Evolutionary conservation across 2,329 filamentous ascomycete species (phyloP).

Genomic region (Verticillium nubilum): DNA sequence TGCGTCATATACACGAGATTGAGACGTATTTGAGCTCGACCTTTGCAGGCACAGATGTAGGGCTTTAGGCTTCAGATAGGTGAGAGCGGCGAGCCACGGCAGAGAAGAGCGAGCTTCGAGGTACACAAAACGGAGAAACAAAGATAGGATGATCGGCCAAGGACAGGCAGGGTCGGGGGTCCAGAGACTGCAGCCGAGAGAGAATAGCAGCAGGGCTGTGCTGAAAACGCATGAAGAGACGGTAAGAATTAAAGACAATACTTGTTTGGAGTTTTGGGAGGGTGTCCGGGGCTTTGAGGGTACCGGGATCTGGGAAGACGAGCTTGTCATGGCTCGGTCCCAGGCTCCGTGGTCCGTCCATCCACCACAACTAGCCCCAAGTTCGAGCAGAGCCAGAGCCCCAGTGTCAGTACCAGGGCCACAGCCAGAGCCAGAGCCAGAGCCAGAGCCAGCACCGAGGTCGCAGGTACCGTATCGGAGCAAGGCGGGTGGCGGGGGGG

Average conservation of each 20-base stretch:
- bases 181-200: conserved; percentile 7
- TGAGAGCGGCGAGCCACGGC: background rate
- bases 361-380: background rate
- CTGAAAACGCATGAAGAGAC: conserved; percentile 23
- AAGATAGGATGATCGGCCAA: conserved; percentile 20
- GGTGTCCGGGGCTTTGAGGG: conserved; percentile 14
- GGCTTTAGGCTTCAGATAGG: background rate
- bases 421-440: background rate
- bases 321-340: conserved; percentile 7
- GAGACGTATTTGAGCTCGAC: background rate
- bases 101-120: conserved; percentile 4
- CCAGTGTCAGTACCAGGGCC: too few species aligned
- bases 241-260: conserved; percentile 21
- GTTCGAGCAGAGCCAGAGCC: background rate
- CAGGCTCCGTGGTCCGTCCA: conserved; percentile 2
- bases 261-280: conserved; percentile 19
- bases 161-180: conserved; percentile 11
- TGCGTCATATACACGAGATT: background rate
- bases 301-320: conserved; percentile 16
- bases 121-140: conserved; percentile 14
- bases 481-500: conserved; percentile 7
- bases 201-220: conserved; percentile 22
- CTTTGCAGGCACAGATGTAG: background rate
- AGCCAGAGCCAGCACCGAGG: background rate
- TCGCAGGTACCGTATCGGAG: conserved; percentile 13